Conservation (phyloP, 2,329 filamentous ascomycete species). For the Fusarium sp. region DNA sequence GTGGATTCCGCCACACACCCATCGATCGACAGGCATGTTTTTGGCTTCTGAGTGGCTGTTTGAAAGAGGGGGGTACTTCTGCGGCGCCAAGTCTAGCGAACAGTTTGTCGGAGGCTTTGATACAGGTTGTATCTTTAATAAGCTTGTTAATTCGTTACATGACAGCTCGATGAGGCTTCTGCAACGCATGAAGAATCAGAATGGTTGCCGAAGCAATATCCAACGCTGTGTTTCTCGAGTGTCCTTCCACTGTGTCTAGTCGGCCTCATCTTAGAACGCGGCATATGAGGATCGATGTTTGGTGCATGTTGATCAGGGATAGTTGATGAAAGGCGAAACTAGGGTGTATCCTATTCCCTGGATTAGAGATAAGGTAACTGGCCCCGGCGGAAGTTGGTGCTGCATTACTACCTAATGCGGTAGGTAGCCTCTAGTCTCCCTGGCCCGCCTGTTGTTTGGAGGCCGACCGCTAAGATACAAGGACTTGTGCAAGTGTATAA, state of each 20-base stretch:
- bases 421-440: neutral
- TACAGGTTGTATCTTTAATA: neutral
- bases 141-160: constrained; percentile 1
- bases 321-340: constrained; percentile 20
- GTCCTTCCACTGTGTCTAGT: constrained; percentile 11
- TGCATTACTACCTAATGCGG: neutral
- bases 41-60: constrained; percentile 27
- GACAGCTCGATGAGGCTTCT: constrained; percentile 4
- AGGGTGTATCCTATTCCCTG: constrained; percentile 13
- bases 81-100: constrained; percentile 35
- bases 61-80: constrained; percentile 1
- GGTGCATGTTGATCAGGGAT: constrained; percentile 40
- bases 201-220: neutral
- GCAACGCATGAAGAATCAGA: neutral
- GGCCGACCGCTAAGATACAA: constrained; percentile 13
- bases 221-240: neutral
- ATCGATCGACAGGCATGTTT: constrained; percentile 31
- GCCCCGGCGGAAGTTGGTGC: constrained; percentile 13
- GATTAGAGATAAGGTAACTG: neutral
- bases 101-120: constrained; percentile 20
- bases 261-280: constrained; percentile 4
- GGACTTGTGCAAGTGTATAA: constrained; percentile 21
- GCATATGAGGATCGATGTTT: constrained; percentile 38
- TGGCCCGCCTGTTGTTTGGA: constrained; percentile 20
- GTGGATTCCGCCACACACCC: constrained; percentile 34